Percentiles rank a stretch among this genome's conserved stretches.
phyloP scores from a whole-genome alignment of 75 land plant genomes.

The Adiantum capillusveneris region DNA sequence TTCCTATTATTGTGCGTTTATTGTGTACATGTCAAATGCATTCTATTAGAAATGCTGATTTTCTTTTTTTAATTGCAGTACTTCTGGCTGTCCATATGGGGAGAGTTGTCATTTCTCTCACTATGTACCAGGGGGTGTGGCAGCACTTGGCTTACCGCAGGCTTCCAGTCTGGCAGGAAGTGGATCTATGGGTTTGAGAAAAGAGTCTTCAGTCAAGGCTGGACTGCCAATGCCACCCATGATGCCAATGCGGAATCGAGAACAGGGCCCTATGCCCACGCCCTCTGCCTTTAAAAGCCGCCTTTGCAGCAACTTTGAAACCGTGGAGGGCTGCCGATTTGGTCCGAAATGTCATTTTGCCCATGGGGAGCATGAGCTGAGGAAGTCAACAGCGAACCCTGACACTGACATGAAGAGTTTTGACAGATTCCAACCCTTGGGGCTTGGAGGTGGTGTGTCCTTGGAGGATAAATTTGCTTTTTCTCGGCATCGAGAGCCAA shows the following conservation, averaged over 20 bases:
- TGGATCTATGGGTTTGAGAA: not conserved
- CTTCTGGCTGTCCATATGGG: conserved; percentile 93
- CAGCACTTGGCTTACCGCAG: conserved; percentile 33
- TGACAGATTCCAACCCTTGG: not conserved
- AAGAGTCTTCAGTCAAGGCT: conserved; percentile 3
- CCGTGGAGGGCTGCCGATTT: conserved; percentile 68
- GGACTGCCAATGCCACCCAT: not conserved
- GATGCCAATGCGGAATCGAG: conserved; percentile 15
- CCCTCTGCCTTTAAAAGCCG: conserved; percentile 42
- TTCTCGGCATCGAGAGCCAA: conserved; percentile 10
- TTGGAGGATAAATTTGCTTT: not conserved
- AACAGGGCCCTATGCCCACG: conserved; percentile 13
- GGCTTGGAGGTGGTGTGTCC: not conserved
- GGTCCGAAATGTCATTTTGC: conserved; percentile 81
- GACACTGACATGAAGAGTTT: not conserved
- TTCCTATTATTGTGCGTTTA: no score
- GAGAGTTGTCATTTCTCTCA: conserved; percentile 87
- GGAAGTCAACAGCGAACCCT: conserved; percentile 14
- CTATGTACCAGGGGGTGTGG: conserved; percentile 72
- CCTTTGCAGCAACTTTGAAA: conserved; percentile 47
- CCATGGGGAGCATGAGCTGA: conserved; percentile 70
- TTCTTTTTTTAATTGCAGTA: no score
- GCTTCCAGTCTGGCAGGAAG: not conserved
- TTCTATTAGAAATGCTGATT: no score
- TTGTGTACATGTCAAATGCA: no score